A percentile compares a stretch with the other conserved stretches of the same genome.
Evolutionary conservation across 768 basidiomycete genomes (phyloP).

Genomic region (Termitomyces sp.): DNA sequence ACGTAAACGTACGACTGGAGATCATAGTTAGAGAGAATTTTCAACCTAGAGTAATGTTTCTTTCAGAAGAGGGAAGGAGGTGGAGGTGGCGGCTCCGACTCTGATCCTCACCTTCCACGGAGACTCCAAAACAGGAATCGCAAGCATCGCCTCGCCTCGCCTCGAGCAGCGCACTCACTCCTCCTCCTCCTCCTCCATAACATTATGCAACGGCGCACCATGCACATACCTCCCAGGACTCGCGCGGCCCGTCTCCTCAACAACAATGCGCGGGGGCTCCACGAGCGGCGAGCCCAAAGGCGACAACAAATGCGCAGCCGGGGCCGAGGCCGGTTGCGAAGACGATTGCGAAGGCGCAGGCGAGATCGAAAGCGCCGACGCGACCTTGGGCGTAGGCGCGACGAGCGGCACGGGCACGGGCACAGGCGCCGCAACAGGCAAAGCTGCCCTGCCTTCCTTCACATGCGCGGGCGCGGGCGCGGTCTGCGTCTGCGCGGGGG

Average conservation of each 20-base stretch:
- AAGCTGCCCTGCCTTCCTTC: constrained; percentile 12
- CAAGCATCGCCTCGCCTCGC: neutral
- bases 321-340: constrained; percentile 7
- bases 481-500: neutral
- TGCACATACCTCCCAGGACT: constrained; percentile 75
- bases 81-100: neutral
- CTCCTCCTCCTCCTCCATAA: constrained; percentile 75
- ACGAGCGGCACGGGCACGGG: constrained; percentile 18
- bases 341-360: constrained; percentile 15
- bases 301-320: too few relatives aligned
- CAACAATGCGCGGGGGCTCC: constrained; percentile 26
- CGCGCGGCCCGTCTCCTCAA: constrained; percentile 46
- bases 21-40: neutral
- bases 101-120: neutral
- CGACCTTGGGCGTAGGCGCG: constrained; percentile 19
- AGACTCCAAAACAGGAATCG: neutral
- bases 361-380: constrained; percentile 21
- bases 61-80: neutral
- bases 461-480: constrained; percentile 29
- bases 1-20: neutral
- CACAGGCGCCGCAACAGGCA: neutral
- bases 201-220: constrained; percentile 82
- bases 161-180: neutral
- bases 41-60: neutral
- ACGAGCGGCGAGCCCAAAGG: constrained; percentile 9